Evolutionary conservation across 192 early-diverging fungal species (phyloP).

Genomic region (Ambispora gerdemannii): DNA sequence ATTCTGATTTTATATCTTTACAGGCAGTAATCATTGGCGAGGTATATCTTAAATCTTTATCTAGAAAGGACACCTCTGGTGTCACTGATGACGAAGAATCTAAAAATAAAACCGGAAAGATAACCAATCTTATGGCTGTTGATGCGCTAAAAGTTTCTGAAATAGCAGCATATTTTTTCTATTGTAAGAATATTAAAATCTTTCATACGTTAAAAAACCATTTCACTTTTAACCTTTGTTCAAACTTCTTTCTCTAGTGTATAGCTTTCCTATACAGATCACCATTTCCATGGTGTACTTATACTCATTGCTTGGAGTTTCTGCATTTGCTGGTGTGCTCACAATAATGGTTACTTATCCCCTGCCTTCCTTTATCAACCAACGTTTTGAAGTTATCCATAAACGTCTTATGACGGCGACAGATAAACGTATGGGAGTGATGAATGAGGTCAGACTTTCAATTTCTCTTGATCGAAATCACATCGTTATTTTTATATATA

Average conservation of each 20-base stretch:
- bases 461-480: too few relatives aligned
- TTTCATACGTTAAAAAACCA: neutral
- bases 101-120: slow-evolving; percentile 51
- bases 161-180: slow-evolving; percentile 14
- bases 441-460: slow-evolving; percentile 74
- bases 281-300: slow-evolving; percentile 66
- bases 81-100: slow-evolving; percentile 31
- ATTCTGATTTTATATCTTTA: slow-evolving; percentile 34
- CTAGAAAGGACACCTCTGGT: slow-evolving; percentile 35
- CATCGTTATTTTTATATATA: slow-evolving; percentile 2
- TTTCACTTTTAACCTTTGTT: slow-evolving; percentile 10
- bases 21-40: slow-evolving; percentile 39
- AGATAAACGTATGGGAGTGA: slow-evolving; percentile 77
- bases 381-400: slow-evolving; percentile 51
- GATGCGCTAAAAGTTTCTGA: slow-evolving; percentile 64
- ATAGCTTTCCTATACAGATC: slow-evolving; percentile 65
- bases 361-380: slow-evolving; percentile 47
- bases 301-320: slow-evolving; percentile 72
- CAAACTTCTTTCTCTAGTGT: slow-evolving; percentile 49
- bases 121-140: slow-evolving; percentile 71
- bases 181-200: slow-evolving; percentile 4
- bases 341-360: slow-evolving; percentile 66
- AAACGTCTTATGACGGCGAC: slow-evolving; percentile 53
- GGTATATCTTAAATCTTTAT: slow-evolving; percentile 39
- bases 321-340: slow-evolving; percentile 76